Evolutionary conservation across 2,329 filamentous ascomycete species (phyloP).

Genomic region (Rhynchosporium graminicola): DNA sequence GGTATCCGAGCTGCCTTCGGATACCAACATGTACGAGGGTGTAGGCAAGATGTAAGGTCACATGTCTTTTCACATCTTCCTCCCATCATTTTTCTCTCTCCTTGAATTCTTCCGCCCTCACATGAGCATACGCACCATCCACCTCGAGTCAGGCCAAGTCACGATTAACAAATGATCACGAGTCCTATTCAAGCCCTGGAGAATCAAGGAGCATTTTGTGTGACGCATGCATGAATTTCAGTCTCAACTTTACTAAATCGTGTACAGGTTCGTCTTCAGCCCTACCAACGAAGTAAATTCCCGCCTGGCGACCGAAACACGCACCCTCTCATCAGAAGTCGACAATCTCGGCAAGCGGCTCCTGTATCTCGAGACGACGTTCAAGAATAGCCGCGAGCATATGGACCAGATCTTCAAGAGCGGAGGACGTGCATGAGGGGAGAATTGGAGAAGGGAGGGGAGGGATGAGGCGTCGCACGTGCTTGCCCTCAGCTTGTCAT

Average conservation of each 20-base stretch:
- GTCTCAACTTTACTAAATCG: conserved; percentile 4
- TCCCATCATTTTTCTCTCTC: not conserved
- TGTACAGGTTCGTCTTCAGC: conserved; percentile 78
- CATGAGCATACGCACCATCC: not conserved
- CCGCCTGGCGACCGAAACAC: conserved; percentile 73
- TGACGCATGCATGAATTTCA: not conserved
- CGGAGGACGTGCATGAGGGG: conserved; percentile 35
- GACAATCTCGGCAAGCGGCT: conserved; percentile 83
- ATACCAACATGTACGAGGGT: conserved; percentile 87
- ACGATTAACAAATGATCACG: conserved; percentile 8
- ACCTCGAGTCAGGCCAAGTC: not conserved
- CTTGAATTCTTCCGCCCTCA: not conserved
- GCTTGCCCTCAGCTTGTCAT: not conserved
- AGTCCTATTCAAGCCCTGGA: conserved; percentile 3
- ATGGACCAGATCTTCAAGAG: conserved; percentile 82
- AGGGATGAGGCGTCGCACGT: conserved; percentile 8
- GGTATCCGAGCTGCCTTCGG: conserved; percentile 70
- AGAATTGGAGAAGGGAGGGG: not conserved
- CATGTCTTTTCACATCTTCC: not conserved
- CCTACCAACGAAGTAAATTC: conserved; percentile 72
- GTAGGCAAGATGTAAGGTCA: conserved; percentile 87
- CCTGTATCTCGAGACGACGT: conserved; percentile 90
- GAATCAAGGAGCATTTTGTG: not conserved
- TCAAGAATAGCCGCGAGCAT: conserved; percentile 89
- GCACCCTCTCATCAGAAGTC: conserved; percentile 75